These are phyloP conservation scores for Herpetospermum pedunculosum DNA, from an alignment of 306 rosid genomes.

Conservation along the genomic window DNA sequence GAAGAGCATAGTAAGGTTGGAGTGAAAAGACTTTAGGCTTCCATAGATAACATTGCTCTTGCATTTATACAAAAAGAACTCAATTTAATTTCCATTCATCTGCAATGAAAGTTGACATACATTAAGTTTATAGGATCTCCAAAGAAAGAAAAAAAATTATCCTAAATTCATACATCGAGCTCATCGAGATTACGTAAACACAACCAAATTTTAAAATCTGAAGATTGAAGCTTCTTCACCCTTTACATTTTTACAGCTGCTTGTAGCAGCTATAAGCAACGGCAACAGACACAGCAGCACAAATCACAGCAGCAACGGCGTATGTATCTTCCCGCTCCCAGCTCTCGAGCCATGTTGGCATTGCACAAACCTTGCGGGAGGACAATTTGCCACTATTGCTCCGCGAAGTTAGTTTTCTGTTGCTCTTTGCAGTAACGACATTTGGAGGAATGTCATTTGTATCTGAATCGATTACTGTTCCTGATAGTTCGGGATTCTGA, in stretches of 20 bases:
- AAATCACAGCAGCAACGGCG: constrained; percentile 68
- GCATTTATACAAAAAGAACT: neutral
- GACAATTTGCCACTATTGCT: constrained; percentile 42
- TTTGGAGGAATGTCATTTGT: constrained; percentile 27
- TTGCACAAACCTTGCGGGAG: constrained; percentile 35
- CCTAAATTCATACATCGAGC: neutral
- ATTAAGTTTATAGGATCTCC: neutral
- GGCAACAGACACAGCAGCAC: constrained; percentile 71
- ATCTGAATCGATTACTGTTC: constrained; percentile 23
- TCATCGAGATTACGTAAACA: neutral
- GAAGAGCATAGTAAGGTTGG: too few relatives aligned
- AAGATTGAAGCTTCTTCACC: neutral
- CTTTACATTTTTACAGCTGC: constrained; percentile 18
- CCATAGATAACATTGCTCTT: too few relatives aligned
- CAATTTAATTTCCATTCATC: constrained; percentile 5
- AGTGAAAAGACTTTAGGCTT: too few relatives aligned
- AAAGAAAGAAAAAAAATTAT: neutral
- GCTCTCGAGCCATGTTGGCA: constrained; percentile 71
- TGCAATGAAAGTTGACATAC: neutral
- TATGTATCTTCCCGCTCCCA: constrained; percentile 91
- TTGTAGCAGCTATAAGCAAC: constrained; percentile 81
- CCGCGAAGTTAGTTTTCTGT: constrained; percentile 24
- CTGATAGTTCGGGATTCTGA: constrained; percentile 26
- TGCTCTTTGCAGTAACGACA: constrained; percentile 23
- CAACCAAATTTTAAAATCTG: neutral